phyloP scores from a whole-genome alignment of 345 rosid genomes.

The Melaleuca alternifolia region DNA sequence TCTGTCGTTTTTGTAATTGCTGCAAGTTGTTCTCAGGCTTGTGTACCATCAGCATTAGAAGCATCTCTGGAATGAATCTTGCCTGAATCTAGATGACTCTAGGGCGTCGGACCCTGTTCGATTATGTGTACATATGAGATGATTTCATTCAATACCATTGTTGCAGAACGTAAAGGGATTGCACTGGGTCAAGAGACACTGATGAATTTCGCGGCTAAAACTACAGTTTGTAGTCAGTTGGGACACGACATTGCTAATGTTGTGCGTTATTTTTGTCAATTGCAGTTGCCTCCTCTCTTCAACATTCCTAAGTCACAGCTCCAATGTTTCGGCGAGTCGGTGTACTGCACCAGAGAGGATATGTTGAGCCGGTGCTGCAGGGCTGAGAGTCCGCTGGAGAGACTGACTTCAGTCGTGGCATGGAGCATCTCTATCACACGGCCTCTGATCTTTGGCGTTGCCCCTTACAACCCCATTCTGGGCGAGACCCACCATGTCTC shows the following conservation, averaged over 20 bases:
- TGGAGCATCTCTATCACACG: conserved; percentile 67
- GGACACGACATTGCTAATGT: background rate
- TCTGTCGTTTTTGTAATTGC: background rate
- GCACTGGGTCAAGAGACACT: background rate
- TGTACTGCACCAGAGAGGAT: conserved; percentile 37
- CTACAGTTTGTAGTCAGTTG: background rate
- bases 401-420: conserved; percentile 42
- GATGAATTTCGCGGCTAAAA: background rate
- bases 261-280: background rate
- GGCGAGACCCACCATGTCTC: conserved; percentile 97
- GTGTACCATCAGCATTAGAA: background rate
- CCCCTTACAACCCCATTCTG: conserved; percentile 75
- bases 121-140: background rate
- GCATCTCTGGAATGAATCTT: background rate
- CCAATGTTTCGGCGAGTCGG: conserved; percentile 61
- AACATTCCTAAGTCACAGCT: conserved; percentile 83
- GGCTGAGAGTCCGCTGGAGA: conserved; percentile 34
- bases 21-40: background rate
- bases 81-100: background rate
- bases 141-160: background rate
- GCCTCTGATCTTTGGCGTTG: conserved; percentile 48
- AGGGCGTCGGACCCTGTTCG: background rate
- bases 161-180: background rate
- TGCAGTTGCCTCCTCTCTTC: conserved; percentile 64
- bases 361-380: conserved; percentile 33